A percentile compares a stretch with the other conserved stretches of the same genome.
phyloP scores from a whole-genome alignment of 73 alveolate genomes.

The Blepharisma stoltei region DNA sequence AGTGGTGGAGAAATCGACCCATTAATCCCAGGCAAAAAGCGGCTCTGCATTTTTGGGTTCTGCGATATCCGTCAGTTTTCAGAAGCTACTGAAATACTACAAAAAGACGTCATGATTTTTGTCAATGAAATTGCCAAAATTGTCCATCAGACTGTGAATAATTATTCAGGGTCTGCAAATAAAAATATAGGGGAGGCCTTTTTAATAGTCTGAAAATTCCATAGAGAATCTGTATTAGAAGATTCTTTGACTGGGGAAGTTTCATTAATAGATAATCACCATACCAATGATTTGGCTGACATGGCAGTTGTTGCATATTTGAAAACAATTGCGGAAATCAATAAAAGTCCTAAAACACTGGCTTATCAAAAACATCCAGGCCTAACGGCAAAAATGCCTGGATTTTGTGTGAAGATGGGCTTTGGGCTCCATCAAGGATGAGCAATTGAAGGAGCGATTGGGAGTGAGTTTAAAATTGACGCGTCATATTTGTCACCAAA shows the following conservation, averaged over 20 bases:
- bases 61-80: slow-evolving; percentile 87
- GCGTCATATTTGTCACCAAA: slow-evolving; percentile 74
- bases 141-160: slow-evolving; percentile 77
- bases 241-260: neutral
- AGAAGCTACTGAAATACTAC: slow-evolving; percentile 87
- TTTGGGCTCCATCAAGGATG: slow-evolving; percentile 92
- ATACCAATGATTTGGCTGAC: slow-evolving; percentile 80
- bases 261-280: slow-evolving; percentile 18
- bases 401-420: slow-evolving; percentile 79
- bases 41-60: slow-evolving; percentile 89
- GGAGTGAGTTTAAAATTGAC: slow-evolving; percentile 73
- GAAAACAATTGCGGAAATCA: slow-evolving; percentile 76
- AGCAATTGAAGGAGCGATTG: slow-evolving; percentile 93
- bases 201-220: slow-evolving; percentile 88
- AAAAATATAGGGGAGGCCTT: slow-evolving; percentile 95
- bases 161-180: slow-evolving; percentile 86
- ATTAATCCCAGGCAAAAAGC: slow-evolving; percentile 95
- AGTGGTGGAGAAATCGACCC: slow-evolving; percentile 92
- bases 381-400: slow-evolving; percentile 62
- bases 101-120: slow-evolving; percentile 86
- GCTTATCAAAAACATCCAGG: slow-evolving; percentile 57
- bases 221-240: slow-evolving; percentile 49
- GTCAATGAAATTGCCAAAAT: slow-evolving; percentile 94
- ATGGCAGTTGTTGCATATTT: slow-evolving; percentile 84
- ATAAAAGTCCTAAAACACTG: slow-evolving; percentile 67